Base-by-base conservation (phyloP, 805 yeast species). In the Scheffersomyces amazonensis region DNA sequence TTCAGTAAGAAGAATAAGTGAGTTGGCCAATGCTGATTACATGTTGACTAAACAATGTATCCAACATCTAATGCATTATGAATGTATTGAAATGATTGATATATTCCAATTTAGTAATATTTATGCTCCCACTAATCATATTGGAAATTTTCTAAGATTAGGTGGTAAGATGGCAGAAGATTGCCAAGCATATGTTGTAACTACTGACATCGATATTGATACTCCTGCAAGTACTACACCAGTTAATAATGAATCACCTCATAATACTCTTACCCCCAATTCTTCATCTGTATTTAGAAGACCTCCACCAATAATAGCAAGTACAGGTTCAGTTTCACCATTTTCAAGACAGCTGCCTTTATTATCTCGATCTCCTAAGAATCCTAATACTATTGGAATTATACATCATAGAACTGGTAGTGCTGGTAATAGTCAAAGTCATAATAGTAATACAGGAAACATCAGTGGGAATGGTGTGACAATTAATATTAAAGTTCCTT, bases 51-150 rank as follows among this genome's bases (percentile, higher is more conserved):
- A 81, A 38, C 89, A 86, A 53, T 90, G 97, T 56, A 81, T 95
- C 25, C 95, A 87, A 59, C 97, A 93, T 62, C 68, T 93, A 37
- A 76, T 90, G 66, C 95, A 91, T 59, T 93, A 91, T 63, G 82
- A 83, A 47, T 87, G 97, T 49, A 80, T 93, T 21, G 77, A 83
- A 11, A 73, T 90, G 8, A 70, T 87, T 11, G 98, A 91, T 55
- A 78, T 93, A 12, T 91, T 93, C 58, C 97, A 90, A 55, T 93
- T 90, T 56, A 68, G 81, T 33, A 91, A 88, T 60, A 78, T 82
- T 17, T 93, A 93, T 63, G 93, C 96, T 0, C 87, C 96, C 16
- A 87, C 98, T 0, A 81, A 93, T 24, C 75, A 77, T 31, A 76
- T 93, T 17, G 79, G 85, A 0, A 60, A 69, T 23, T 87, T 95